Conservation (phyloP, 805 yeast genomes). For the Zygosaccharomyces lentus region DNA sequence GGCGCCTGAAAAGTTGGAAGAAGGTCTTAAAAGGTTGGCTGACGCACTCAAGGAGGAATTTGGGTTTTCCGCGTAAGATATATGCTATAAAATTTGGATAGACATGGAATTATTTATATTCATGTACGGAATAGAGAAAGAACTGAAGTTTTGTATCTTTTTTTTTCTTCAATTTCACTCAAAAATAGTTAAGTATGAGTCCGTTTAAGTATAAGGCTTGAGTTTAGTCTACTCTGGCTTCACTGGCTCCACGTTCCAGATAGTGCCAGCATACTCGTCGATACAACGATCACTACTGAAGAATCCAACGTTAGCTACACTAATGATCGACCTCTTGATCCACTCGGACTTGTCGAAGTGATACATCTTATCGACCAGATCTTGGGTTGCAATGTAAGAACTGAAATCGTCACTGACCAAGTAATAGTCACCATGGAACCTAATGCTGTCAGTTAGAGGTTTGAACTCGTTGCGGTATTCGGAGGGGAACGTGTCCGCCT, state of each 20-base stretch:
- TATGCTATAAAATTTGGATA: not conserved
- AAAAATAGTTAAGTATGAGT: not conserved
- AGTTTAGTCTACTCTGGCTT: slow-evolving; percentile 14
- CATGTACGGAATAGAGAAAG: not conserved
- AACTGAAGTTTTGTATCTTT: not conserved
- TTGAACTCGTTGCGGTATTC: slow-evolving; percentile 54
- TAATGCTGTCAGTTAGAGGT: slow-evolving; percentile 64
- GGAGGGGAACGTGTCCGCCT: slow-evolving; percentile 69
- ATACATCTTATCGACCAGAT: slow-evolving; percentile 67
- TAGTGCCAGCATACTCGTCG: slow-evolving; percentile 84
- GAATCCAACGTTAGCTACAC: slow-evolving; percentile 92
- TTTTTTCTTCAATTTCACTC: not conserved
- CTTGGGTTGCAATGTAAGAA: slow-evolving; percentile 78
- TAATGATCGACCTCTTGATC: slow-evolving; percentile 68
- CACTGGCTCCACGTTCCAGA: slow-evolving; percentile 86
- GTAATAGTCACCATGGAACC: slow-evolving; percentile 76
- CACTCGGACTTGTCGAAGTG: slow-evolving; percentile 60
- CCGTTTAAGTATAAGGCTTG: not conserved
- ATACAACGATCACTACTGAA: slow-evolving; percentile 88
- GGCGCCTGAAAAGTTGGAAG: slow-evolving; percentile 55
- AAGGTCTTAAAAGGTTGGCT: slow-evolving; percentile 66
- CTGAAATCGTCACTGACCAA: slow-evolving; percentile 87
- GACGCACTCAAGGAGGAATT: slow-evolving; percentile 57
- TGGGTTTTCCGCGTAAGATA: slow-evolving; percentile 14
- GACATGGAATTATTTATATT: slow-evolving; percentile 1